These are phyloP conservation scores for Aspergillus baeticus DNA, from an alignment of 495 filamentous ascomycete species.

Conservation along the genomic window DNA sequence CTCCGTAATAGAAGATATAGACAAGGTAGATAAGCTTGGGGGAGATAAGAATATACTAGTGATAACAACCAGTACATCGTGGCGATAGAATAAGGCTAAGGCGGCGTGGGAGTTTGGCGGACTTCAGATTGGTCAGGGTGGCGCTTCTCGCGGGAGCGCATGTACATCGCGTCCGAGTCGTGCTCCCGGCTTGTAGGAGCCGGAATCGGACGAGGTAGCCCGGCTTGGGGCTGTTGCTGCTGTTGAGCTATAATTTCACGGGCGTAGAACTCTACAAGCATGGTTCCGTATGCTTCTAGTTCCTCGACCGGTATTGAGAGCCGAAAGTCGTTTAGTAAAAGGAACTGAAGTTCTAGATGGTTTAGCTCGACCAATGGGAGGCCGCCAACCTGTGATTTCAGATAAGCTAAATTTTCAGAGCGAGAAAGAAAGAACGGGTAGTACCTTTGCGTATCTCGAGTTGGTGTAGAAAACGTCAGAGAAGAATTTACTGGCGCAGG, in stretches of 20 bases:
- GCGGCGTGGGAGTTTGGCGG: constrained; percentile 44
- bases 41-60: not conserved
- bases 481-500: constrained; percentile 99
- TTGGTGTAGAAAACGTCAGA: constrained; percentile 99
- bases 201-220: constrained; percentile 24
- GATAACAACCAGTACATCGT: not conserved
- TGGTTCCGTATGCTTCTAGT: constrained; percentile 94
- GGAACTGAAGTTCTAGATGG: constrained; percentile 94
- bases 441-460: constrained; percentile 97
- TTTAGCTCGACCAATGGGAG: constrained; percentile 96
- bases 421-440: constrained; percentile 21
- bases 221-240: constrained; percentile 33
- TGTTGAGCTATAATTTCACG: constrained; percentile 81
- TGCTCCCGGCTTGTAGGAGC: constrained; percentile 18
- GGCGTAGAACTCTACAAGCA: constrained; percentile 98
- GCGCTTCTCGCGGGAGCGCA: constrained; percentile 37
- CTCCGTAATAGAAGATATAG: no score
- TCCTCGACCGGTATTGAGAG: constrained; percentile 93
- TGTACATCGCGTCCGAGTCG: constrained; percentile 38
- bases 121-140: constrained; percentile 26
- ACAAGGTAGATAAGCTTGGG: not conserved
- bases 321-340: constrained; percentile 95
- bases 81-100: constrained; percentile 19
- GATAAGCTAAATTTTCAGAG: constrained; percentile 2
- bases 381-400: constrained; percentile 73